A percentile compares a stretch with the other conserved stretches of the same genome.
Evolutionary conservation across 2,329 filamentous ascomycete genomes (phyloP).

Genomic region (Fusarium pseudonygamai): DNA sequence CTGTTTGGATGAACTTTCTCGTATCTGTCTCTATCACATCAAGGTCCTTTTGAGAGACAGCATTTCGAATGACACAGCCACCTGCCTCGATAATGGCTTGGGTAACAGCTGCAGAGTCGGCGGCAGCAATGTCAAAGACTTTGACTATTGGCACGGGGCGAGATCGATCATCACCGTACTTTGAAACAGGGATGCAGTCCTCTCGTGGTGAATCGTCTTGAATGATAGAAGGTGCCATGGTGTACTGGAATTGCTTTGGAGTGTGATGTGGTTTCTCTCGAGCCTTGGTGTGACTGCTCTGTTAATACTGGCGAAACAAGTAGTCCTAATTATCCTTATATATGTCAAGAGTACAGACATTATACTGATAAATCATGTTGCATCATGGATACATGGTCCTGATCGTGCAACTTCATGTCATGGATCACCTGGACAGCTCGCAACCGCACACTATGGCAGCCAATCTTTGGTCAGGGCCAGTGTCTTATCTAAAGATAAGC

Average conservation of each 20-base stretch:
- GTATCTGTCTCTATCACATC: background rate
- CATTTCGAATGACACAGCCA: background rate
- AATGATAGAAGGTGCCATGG: background rate
- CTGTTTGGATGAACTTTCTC: background rate
- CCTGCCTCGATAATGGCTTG: background rate
- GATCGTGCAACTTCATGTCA: background rate
- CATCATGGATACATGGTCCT: too few relatives aligned
- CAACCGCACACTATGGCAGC: background rate
- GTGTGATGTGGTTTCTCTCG: background rate
- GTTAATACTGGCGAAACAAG: rapidly evolving
- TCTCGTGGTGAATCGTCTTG: background rate
- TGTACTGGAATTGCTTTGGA: background rate
- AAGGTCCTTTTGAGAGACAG: background rate
- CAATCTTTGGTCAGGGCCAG: rapidly evolving
- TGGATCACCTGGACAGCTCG: rapidly evolving
- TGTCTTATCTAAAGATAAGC: background rate
- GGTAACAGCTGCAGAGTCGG: background rate
- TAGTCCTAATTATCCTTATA: background rate
- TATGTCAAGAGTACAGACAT: rapidly evolving
- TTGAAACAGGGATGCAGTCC: background rate
- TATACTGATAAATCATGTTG: background rate
- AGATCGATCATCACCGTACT: background rate
- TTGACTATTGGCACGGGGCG: background rate
- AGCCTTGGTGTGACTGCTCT: too few relatives aligned
- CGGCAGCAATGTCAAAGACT: background rate